Evolutionary conservation across 805 yeast genomes (phyloP), one percentile per base, ranked within the genome.

Genomic region (Sugiyamaella chiloensis): DNA sequence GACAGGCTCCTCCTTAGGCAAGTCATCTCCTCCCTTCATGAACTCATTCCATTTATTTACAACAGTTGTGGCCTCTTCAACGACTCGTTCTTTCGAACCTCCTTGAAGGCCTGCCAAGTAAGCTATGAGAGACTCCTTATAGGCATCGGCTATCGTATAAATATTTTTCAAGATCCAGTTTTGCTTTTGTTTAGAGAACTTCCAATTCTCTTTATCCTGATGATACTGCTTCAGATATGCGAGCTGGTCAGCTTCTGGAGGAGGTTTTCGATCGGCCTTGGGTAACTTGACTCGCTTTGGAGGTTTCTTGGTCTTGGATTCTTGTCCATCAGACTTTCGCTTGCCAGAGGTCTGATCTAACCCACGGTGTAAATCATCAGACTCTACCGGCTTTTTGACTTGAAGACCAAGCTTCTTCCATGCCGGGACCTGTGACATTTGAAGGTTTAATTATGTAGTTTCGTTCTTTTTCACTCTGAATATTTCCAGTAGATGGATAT

Each of bases 181-280:
- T 65, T 87, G 95, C 54, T 87, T 86, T 69, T 83, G 90, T 59
- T 87, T 87, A 50, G 88, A 82, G 63, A 87, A 87, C 69, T 87
- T 87, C 95, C 95, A 87, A 50, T 74, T 71, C 0, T 67, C 78
- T 50, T 65, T 68, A 52, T 83, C 87, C 9, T 74, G 72, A 3
- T 67, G 61, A 58, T 73, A 87, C 46, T 76, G 81, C 48, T 77
- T 73, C 56, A 86, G 65, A 60, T 86, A 86, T 0, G 69, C 77
- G 29, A 83, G 70, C 62, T 86, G 93, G 58, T 86, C 95, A 52
- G 77, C 80, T 54, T 83, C 91, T 27, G 88, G 89, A 1, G 88
- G 85, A 1, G 87, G 82, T 4, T 67, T 60, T 46, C 87, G 74
- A 59, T 84, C 85, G 21, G 65, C 60, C 60, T 85, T 86, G 6